Evolutionary conservation across 179 eudicot species (phyloP), one percentile per base, ranked within the genome.

Genomic region (Drosera spatulata): DNA sequence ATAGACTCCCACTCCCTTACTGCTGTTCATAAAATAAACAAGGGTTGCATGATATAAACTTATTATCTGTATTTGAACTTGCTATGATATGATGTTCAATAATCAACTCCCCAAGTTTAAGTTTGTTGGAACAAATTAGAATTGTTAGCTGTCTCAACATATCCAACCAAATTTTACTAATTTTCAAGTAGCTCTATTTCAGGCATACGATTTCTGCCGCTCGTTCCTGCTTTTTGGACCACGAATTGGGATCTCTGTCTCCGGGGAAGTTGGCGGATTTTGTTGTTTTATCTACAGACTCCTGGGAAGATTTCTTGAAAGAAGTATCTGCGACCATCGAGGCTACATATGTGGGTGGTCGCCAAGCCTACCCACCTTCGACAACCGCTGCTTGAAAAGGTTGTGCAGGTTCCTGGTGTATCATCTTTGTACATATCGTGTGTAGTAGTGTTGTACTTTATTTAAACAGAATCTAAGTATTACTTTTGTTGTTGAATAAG

Each of bases 131-230:
- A 22, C 33, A 22, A 22, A 22, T 22, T 22, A 22, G 33, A 22
- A 22, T 33, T 54, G 7, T 40, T 37, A 22, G 58, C 43, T 38
- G 7, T 15, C 53, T 60, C 4, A 10, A 41, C 15, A 42, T 42
- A 6, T 2, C 5, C 10, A 14, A 33, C 14, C 12, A 15, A 46
- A 46, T 46, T 2, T 46, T 46, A 10, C n/a, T 10, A 50, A 8
- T 5, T 11, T 33, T 33, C 39, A 7, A 8, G 3, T 4, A 33
- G 41, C 3, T 15, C 7, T 39, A 5, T 60, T 68, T 61, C 83
- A 91, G 98, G 77, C 84, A 84, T 80, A 93, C 99, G 1, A 88
- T 89, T 56, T 82, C 86, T 39, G 96, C 96, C 61, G 99, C 99
- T 52, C 78, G 57, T 61, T 80, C 95, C 39, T 79, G 95, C 70